A percentile compares a stretch with the other conserved stretches of the same genome.
These are phyloP conservation scores for Ilex paraguariensis DNA, from an alignment of 305 asterid genomes.

Conservation along the genomic window DNA sequence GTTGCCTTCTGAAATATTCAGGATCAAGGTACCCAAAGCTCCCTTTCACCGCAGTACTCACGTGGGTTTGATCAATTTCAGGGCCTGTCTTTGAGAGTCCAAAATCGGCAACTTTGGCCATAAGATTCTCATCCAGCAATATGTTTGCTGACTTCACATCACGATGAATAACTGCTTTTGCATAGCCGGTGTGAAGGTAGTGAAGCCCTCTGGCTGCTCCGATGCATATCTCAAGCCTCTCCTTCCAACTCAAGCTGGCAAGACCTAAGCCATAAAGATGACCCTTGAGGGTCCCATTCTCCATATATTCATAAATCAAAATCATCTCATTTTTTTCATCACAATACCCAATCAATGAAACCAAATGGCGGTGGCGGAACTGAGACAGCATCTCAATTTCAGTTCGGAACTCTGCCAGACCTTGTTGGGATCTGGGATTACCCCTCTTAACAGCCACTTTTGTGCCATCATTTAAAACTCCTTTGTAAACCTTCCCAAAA, in stretches of 20 bases:
- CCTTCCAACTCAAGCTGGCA: conserved; percentile 59
- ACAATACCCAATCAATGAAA: conserved; percentile 41
- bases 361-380: conserved; percentile 43
- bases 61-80: conserved; percentile 45
- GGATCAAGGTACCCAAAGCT: conserved; percentile 75
- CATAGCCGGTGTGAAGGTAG: conserved; percentile 40
- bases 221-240: conserved; percentile 55
- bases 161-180: conserved; percentile 43
- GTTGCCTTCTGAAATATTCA: conserved; percentile 63
- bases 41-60: conserved; percentile 63
- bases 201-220: conserved; percentile 44
- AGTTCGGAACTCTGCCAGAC: conserved; percentile 43
- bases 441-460: conserved; percentile 63
- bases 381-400: conserved; percentile 50
- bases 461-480: conserved; percentile 43
- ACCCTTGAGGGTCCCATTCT: conserved; percentile 40
- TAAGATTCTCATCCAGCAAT: conserved; percentile 37
- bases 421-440: conserved; percentile 58
- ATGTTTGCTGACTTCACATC: conserved; percentile 50
- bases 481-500: conserved; percentile 71
- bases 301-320: conserved; percentile 42
- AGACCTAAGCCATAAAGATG: conserved; percentile 50
- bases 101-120: conserved; percentile 49
- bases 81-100: conserved; percentile 44
- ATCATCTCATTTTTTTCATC: conserved; percentile 42